phyloP scores from a whole-genome alignment of 2,329 filamentous ascomycete species.

The Exophiala oligosperma region DNA sequence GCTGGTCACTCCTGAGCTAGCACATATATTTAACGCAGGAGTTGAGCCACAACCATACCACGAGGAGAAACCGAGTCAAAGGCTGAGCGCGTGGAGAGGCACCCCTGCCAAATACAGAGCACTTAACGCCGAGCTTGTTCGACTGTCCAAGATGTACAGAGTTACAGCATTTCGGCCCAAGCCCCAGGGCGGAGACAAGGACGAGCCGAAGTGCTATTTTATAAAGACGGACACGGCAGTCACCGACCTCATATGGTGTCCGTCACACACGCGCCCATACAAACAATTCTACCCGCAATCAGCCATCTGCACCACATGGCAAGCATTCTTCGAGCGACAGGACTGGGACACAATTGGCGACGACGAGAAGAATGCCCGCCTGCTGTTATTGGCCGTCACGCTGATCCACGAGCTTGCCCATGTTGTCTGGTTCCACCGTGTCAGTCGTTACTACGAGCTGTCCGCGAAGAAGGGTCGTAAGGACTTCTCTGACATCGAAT shows the following conservation, averaged over 20 bases:
- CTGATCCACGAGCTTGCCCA: conserved; percentile 13
- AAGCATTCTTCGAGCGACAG: background rate
- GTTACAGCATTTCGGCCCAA: background rate
- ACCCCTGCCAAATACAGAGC: background rate
- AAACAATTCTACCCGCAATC: background rate
- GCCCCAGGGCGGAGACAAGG: background rate
- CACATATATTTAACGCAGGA: conserved; percentile 2
- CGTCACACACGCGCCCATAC: background rate
- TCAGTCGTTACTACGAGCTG: background rate
- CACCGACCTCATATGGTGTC: background rate
- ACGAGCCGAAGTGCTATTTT: background rate
- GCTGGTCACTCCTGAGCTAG: background rate
- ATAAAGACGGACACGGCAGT: background rate
- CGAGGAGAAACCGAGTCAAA: background rate
- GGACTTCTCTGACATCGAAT: background rate
- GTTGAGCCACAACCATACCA: background rate
- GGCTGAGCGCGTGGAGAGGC: conserved; percentile 6
- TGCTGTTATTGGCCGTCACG: conserved; percentile 5
- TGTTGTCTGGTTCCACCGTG: conserved; percentile 11
- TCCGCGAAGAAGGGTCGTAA: background rate
- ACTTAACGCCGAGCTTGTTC: background rate
- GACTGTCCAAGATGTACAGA: conserved; percentile 4
- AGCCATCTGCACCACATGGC: background rate
- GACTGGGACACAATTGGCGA: conserved; percentile 6
- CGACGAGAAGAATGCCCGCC: conserved; percentile 1